Percentiles rank a stretch among this genome's conserved stretches.
Evolutionary conservation across 129 eudicot species (phyloP).

Genomic region (Silybum marianum): DNA sequence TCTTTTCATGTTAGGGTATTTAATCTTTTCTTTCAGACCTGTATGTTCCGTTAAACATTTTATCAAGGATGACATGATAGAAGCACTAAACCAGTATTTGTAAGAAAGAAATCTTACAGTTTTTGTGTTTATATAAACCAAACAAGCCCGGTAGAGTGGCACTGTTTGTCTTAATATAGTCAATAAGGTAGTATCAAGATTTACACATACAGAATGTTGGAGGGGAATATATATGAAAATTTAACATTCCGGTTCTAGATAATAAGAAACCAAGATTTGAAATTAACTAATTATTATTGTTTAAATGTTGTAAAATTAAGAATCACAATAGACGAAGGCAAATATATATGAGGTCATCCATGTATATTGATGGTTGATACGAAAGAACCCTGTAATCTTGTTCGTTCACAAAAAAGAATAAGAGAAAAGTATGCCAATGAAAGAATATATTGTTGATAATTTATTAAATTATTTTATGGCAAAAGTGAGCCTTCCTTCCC

Average conservation of each 20-base stretch:
- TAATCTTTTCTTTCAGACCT: neutral
- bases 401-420: neutral
- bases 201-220: neutral
- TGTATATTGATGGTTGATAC: slow-evolving; percentile 14
- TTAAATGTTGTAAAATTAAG: slow-evolving; percentile 7
- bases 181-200: neutral
- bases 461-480: neutral
- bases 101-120: neutral
- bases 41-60: neutral
- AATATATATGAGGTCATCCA: slow-evolving; percentile 22
- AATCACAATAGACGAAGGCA: neutral
- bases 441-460: neutral
- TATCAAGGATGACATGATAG: neutral
- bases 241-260: neutral
- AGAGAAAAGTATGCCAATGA: slow-evolving; percentile 1
- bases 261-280: neutral
- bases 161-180: neutral
- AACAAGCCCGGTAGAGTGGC: neutral
- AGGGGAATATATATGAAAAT: neutral
- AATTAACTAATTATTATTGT: neutral
- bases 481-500: neutral
- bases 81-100: neutral
- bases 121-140: too few species aligned
- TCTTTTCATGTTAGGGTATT: neutral
- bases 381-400: slow-evolving; percentile 1